A percentile compares a stretch with the other conserved stretches of the same genome.
These are phyloP conservation scores for Moringa oleifera DNA, from an alignment of 345 rosid species.

Conservation along the genomic window DNA sequence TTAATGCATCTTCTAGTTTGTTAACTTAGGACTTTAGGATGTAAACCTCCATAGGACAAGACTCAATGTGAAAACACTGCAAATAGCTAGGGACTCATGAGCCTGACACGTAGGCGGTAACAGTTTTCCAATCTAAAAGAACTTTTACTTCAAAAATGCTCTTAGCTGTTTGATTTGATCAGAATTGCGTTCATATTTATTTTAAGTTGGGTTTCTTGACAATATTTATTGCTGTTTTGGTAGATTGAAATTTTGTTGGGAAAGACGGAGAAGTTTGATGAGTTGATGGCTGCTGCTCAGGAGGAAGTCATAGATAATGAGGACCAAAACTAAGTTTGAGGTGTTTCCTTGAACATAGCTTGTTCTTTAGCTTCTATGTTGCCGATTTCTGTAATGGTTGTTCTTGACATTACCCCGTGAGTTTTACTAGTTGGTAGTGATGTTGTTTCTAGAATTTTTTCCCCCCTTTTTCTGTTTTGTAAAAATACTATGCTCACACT, in stretches of 20 bases:
- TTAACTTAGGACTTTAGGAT: not conserved
- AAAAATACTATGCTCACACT: not conserved
- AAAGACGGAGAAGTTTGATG: conserved; percentile 67
- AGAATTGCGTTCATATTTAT: too few species aligned
- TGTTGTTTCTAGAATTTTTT: conserved; percentile 18
- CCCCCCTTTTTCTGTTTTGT: not conserved
- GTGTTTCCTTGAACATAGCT: conserved; percentile 2
- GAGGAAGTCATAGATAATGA: conserved; percentile 45
- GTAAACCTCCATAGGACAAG: too few species aligned
- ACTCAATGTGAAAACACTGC: not conserved
- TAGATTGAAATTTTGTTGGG: conserved; percentile 63
- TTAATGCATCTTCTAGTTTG: not conserved
- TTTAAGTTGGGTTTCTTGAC: conserved; percentile 10
- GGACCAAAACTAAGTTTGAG: conserved; percentile 40
- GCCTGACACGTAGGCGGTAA: not conserved
- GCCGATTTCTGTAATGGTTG: conserved; percentile 5
- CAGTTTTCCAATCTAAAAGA: not conserved
- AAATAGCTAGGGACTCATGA: not conserved
- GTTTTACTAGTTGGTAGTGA: conserved; percentile 11
- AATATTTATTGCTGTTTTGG: not conserved
- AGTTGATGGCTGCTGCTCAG: conserved; percentile 63
- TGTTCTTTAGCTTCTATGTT: conserved; percentile 7
- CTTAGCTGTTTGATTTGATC: too few species aligned
- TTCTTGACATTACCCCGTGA: conserved; percentile 3
- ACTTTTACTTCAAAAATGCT: too few species aligned